Conservation (phyloP, 2,329 filamentous ascomycete species). For the Leptodontidium sp. region DNA sequence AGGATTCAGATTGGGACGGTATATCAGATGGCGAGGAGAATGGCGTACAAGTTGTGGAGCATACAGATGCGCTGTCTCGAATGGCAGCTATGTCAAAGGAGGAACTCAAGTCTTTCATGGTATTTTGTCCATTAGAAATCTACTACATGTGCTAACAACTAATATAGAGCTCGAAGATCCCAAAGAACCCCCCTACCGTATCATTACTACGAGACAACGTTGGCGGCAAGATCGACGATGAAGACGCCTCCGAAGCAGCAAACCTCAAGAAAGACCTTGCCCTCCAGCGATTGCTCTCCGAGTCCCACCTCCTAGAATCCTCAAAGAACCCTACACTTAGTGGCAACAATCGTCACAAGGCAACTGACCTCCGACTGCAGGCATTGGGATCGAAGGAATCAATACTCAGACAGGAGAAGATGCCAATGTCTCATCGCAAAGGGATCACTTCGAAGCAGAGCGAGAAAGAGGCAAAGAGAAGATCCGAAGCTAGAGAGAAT, state of each 20-base stretch:
- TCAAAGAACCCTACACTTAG: conserved; percentile 55
- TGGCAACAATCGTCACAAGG: conserved; percentile 80
- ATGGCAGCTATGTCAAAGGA: conserved; percentile 64
- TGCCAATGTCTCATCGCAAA: conserved; percentile 87
- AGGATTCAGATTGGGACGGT: conserved; percentile 67
- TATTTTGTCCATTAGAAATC: conserved; percentile 44
- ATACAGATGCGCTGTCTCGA: conserved; percentile 44
- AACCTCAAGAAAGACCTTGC: conserved; percentile 93
- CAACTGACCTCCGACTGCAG: conserved; percentile 84
- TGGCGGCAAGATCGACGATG: conserved; percentile 49
- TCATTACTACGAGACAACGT: conserved; percentile 41
- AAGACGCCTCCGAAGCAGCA: conserved; percentile 65
- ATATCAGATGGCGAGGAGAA: conserved; percentile 61
- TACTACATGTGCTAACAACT: conserved; percentile 22
- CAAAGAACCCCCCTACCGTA: conserved; percentile 35
- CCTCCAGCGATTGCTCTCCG: conserved; percentile 86
- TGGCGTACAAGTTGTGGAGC: conserved; percentile 54
- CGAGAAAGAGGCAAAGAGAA: conserved; percentile 72
- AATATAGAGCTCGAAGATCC: conserved; percentile 44
- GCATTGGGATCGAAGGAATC: conserved; percentile 80
- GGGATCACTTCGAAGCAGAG: conserved; percentile 78
- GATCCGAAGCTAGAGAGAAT: conserved; percentile 85
- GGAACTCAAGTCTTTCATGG: conserved; percentile 84
- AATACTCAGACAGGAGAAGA: conserved; percentile 79
- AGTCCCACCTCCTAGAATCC: conserved; percentile 85